Conservation (phyloP, 768 basidiomycete species). For the Amanita pallidorosea region DNA sequence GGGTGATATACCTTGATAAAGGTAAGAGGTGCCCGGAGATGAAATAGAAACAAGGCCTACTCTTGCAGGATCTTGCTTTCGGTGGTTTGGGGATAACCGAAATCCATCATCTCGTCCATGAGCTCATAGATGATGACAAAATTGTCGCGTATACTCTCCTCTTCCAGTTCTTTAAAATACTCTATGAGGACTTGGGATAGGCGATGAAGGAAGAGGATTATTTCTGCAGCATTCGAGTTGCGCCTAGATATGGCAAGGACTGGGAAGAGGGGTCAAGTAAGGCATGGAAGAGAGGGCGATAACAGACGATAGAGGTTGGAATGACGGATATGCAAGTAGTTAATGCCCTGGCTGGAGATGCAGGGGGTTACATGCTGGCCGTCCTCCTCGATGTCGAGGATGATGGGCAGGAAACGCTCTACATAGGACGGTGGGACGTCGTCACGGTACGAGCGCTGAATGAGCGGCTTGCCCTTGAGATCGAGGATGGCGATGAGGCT, state of each 20-base stretch:
- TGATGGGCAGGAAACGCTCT: slow-evolving; percentile 86
- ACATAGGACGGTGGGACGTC: slow-evolving; percentile 86
- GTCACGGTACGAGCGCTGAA: slow-evolving; percentile 93
- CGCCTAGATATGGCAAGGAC: slow-evolving; percentile 94
- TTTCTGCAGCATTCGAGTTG: slow-evolving; percentile 92
- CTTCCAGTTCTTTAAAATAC: slow-evolving; percentile 99
- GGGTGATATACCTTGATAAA: slow-evolving; percentile 78
- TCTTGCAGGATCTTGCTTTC: slow-evolving; percentile 99
- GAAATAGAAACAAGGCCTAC: slow-evolving; percentile 28
- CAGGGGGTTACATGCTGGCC: slow-evolving; percentile 94
- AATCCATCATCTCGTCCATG: slow-evolving; percentile 99
- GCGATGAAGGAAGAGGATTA: slow-evolving; percentile 93
- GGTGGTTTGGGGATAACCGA: slow-evolving; percentile 97
- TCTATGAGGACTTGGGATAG: slow-evolving; percentile 88
- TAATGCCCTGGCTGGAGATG: slow-evolving; percentile 90
- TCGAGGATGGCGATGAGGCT: slow-evolving; percentile 88
- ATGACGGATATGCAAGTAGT: slow-evolving; percentile 98
- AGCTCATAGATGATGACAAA: slow-evolving; percentile 99
- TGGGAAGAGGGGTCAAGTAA: slow-evolving; percentile 18
- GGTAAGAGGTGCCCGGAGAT: background rate
- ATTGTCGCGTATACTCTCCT: slow-evolving; percentile 97
- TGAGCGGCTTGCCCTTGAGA: slow-evolving; percentile 96
- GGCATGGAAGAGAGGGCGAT: background rate
- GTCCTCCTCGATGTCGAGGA: slow-evolving; percentile 96
- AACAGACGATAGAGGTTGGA: slow-evolving; percentile 93